Base-by-base conservation (phyloP, 2,329 filamentous ascomycete species). In the Cladosporium sp. region DNA sequence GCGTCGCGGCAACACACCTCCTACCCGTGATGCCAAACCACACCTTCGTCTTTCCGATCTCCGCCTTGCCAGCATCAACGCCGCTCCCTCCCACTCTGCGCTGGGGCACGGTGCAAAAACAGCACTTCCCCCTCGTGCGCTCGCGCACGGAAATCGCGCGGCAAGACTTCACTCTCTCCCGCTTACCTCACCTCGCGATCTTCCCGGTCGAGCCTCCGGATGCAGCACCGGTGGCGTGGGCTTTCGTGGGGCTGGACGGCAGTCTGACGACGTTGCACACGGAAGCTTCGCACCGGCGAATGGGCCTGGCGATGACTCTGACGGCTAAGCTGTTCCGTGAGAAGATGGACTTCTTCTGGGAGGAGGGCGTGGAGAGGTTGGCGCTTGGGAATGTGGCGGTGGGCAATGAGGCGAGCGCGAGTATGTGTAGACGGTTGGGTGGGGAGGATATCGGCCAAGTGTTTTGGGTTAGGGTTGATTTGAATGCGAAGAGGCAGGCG, bases 371-470 rank as follows among this genome's bases (percentile, higher is more conserved):
- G 6, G 85, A 85, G 44, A 83, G 80, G 7, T 86, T 84, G 80
- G 83, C 82, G 29, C 83, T 86, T 66, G 88, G 88, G 2, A 88
- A 91, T 75, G 89, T 92, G 0, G 83, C 85, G 2, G 78, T 82
- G 0, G 82, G 83, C 0, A 92, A 92, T 69, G 66, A 74, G 1
- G 82, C 84, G 49, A 91, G 89, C 71, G 83, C 85, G 58, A 83
- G 79, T 0, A 85, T 91, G 40, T 90, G 88, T 70, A 84, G 77
- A 72, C 86, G 87, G 65, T 73, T 91, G 52, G 85, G 86, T 1
- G 89, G 87, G 0, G 82, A 78, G 67, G 76, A 80, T 2, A 75
- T 78, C 16, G 90, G 87, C 86, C 77, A 80, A 16, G 78, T 84
- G 18, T 86, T 85, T 59, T 91, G 89, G 89, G 71, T 81, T 12